Percentiles rank a stretch among this genome's conserved stretches.
These are phyloP conservation scores for Rhynchospora breviuscula DNA, from an alignment of 176 grass and related monocot genomes.

Conservation along the genomic window DNA sequence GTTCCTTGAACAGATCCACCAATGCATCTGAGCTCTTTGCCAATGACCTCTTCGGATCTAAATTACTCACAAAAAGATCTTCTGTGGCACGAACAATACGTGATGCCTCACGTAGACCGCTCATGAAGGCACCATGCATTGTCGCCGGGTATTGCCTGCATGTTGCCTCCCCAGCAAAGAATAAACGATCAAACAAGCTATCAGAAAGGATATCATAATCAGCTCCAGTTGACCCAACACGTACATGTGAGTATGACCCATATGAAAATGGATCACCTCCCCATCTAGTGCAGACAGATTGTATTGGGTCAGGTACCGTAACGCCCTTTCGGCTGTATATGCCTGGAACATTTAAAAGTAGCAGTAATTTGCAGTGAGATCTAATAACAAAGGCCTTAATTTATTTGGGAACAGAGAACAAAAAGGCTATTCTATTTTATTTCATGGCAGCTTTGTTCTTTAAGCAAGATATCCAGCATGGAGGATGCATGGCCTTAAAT, in stretches of 20 bases:
- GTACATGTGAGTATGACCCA: conserved; percentile 92
- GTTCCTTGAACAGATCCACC: conserved; percentile 58
- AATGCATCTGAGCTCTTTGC: conserved; percentile 44
- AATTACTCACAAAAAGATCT: conserved; percentile 4
- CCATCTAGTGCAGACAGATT: conserved; percentile 93
- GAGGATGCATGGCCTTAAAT: neutral
- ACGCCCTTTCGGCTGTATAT: conserved; percentile 83
- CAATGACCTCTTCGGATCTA: conserved; percentile 41
- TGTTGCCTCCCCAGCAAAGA: conserved; percentile 90
- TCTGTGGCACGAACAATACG: conserved; percentile 43
- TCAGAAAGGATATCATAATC: conserved; percentile 87
- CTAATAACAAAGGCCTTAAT: neutral
- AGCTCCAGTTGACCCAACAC: conserved; percentile 76
- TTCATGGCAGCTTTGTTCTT: neutral
- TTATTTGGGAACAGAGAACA: neutral
- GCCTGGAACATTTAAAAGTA: conserved; percentile 32
- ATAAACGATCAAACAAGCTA: conserved; percentile 48
- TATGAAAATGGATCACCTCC: conserved; percentile 68
- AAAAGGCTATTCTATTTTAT: neutral
- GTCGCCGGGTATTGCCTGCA: conserved; percentile 80
- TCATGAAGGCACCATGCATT: conserved; percentile 94
- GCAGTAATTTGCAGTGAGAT: neutral
- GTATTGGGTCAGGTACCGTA: conserved; percentile 69
- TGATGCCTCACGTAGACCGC: conserved; percentile 81
- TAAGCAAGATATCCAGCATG: neutral